Base-by-base conservation (phyloP, 257 asterid species). In the Solanum chaucha region DNA sequence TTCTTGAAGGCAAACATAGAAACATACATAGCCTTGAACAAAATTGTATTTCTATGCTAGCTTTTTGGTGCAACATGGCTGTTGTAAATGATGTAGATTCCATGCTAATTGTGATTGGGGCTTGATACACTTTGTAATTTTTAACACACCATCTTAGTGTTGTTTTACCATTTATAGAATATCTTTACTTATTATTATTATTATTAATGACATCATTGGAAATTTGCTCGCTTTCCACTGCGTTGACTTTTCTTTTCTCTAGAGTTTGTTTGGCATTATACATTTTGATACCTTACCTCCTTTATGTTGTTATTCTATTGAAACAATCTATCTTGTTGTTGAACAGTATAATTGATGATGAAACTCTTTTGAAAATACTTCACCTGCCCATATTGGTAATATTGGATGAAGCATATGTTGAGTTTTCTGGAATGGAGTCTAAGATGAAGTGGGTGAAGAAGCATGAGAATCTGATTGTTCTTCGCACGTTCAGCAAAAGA, bases 361-460 rank as follows among this genome's bases (percentile, higher is more conserved):
- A 91, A 55, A 89, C 91, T 78, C 98, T 97, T 85, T 35, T 89
- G 88, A 88, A 93, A 89, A 90, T 97, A 92, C 98, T 97, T 86
- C 88, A 90, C 73, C 91, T 94, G 88, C 99, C 99, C 55, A 55
- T 95, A 89, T 91, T 97, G 92, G 98, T 97, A 86, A 97, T 97
- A 85, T 91, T 96, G 93, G 99, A 97, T 87, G 99, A 97, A 89
- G 99, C 99, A 46, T 97, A 97, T 87, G 93, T 97, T 89, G 99
- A 96, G 86, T 97, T 97, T 90, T 93, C 98, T 5, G 99, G 98
- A 55, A 46, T 96, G 28, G 93, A 92, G 90, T 96, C 99, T 86
- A 95, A 92, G 94, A 97, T 97, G 98, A 92, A 84, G 88, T 97
- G 99, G 99, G 98, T 97, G 89, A 97, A 97, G 94, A 95, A 93